Conservation (phyloP, 164 flowering plant species). For the Umbilicus rupestris region DNA sequence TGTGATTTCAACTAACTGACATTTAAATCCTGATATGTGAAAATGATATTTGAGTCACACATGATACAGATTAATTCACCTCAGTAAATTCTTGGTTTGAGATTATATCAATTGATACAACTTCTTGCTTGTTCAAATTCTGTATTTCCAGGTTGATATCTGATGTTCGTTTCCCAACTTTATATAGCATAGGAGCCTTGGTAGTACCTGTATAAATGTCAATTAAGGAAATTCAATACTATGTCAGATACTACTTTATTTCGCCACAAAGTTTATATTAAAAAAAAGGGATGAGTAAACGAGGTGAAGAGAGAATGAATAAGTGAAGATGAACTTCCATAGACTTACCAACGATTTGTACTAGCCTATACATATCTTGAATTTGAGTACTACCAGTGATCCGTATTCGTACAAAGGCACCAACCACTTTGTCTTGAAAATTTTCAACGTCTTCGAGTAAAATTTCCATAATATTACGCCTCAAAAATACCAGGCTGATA, state of each 20-base stretch:
- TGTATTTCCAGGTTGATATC: conserved; percentile 61
- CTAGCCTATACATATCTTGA: conserved; percentile 93
- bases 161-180: conserved; percentile 69
- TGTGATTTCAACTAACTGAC: neutral
- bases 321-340: conserved; percentile 2
- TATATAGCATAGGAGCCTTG: conserved; percentile 66
- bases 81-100: conserved; percentile 95
- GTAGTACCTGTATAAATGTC: conserved; percentile 50
- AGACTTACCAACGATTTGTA: conserved; percentile 79
- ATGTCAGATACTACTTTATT: neutral
- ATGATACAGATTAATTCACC: conserved; percentile 34
- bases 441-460: conserved; percentile 60
- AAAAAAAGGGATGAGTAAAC: neutral
- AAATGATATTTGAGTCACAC: neutral
- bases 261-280: neutral
- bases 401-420: conserved; percentile 79
- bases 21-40: too few relatives aligned
- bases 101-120: conserved; percentile 62
- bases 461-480: conserved; percentile 72
- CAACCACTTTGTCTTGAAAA: conserved; percentile 68
- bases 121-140: conserved; percentile 77
- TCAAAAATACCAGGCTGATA: conserved; percentile 67
- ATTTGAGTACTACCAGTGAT: conserved; percentile 73
- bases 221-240: conserved; percentile 3
- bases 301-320: neutral